Conservation (phyloP, 371 early-diverging fungal species). For the Lichtheimia hyalospora region DNA sequence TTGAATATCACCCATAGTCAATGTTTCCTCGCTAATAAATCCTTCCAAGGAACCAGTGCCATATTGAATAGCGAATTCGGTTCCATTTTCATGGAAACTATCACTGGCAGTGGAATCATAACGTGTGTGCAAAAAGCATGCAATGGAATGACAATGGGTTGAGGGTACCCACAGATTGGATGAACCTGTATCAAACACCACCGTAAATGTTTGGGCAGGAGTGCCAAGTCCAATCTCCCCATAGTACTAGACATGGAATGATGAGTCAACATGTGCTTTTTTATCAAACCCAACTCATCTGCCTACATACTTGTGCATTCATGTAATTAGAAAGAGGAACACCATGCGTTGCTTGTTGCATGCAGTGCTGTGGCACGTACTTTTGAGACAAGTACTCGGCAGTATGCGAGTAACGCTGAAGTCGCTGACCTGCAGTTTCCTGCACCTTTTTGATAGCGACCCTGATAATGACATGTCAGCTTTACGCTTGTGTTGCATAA, state of each 20-base stretch:
- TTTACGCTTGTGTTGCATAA: neutral
- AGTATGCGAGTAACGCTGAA: constrained; percentile 63
- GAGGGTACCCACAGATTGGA: constrained; percentile 97
- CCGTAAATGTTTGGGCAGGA: constrained; percentile 88
- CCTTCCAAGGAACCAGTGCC: constrained; percentile 93
- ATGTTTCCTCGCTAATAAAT: constrained; percentile 78
- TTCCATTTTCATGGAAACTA: constrained; percentile 83
- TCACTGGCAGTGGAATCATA: constrained; percentile 75
- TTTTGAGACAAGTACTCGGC: constrained; percentile 72
- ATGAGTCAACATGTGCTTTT: neutral
- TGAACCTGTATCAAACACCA: constrained; percentile 96
- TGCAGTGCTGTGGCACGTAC: constrained; percentile 58
- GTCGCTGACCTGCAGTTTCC: constrained; percentile 61
- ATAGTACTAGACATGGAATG: constrained; percentile 59
- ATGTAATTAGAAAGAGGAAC: constrained; percentile 91
- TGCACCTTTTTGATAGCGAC: constrained; percentile 73
- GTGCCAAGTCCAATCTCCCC: constrained; percentile 84
- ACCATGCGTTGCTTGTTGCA: constrained; percentile 55
- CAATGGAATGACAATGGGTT: constrained; percentile 89
- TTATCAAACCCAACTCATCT: neutral
- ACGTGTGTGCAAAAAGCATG: constrained; percentile 88
- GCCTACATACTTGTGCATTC: constrained; percentile 82
- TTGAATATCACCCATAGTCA: constrained; percentile 71
- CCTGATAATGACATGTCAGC: constrained; percentile 26
- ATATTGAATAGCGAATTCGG: constrained; percentile 88